These are phyloP conservation scores for Amanita molliuscula DNA, from an alignment of 768 basidiomycete species.

Conservation along the genomic window DNA sequence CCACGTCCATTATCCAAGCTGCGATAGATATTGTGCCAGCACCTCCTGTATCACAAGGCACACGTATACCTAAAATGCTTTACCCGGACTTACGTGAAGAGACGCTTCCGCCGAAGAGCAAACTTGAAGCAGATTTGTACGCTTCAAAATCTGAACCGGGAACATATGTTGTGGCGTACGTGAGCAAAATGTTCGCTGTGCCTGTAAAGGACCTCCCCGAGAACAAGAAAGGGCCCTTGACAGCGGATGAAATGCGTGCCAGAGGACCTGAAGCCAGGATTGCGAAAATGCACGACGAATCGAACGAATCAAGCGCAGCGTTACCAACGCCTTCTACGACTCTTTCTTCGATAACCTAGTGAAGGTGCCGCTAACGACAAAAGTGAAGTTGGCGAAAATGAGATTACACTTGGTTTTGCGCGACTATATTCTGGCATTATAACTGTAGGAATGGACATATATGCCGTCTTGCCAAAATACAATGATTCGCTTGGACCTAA, in stretches of 20 bases:
- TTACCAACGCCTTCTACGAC: neutral
- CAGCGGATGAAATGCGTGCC: conserved; percentile 75
- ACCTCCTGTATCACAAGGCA: conserved; percentile 70
- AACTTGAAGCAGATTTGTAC: conserved; percentile 79
- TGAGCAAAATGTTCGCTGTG: conserved; percentile 98
- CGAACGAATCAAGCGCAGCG: conserved; percentile 4
- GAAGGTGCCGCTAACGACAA: conserved; percentile 13
- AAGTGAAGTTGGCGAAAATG: conserved; percentile 25
- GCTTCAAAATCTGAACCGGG: conserved; percentile 46
- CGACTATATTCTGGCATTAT: conserved; percentile 89
- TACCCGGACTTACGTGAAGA: conserved; percentile 66
- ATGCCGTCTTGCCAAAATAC: conserved; percentile 85
- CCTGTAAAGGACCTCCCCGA: conserved; percentile 74
- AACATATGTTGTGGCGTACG: conserved; percentile 71
- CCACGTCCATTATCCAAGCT: conserved; percentile 85
- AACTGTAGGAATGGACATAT: conserved; percentile 48
- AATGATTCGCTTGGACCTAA: conserved; percentile 46
- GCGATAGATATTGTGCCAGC: conserved; percentile 92
- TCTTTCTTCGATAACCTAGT: conserved; percentile 7
- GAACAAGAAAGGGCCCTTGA: conserved; percentile 65
- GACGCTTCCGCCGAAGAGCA: conserved; percentile 54
- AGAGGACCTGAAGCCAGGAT: conserved; percentile 47
- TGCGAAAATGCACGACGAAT: conserved; percentile 17
- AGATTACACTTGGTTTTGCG: conserved; percentile 85
- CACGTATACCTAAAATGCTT: conserved; percentile 84